Conservation (phyloP, 2,329 filamentous ascomycete genomes). For the Trichoderma koningii region DNA sequence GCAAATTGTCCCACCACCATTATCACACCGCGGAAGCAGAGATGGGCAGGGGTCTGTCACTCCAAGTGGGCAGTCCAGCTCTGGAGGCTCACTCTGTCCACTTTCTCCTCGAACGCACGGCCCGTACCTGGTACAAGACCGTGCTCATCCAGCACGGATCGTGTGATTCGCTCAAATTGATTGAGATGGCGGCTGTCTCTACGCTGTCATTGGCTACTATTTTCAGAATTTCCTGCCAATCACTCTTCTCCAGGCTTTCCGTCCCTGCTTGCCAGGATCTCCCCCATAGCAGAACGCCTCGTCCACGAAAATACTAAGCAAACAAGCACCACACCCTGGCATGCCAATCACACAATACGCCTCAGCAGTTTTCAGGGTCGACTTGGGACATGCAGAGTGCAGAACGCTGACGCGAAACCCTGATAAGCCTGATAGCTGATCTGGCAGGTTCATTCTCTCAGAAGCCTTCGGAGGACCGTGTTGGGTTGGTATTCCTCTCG, state of each 20-base stretch:
- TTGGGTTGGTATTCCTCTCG: neutral
- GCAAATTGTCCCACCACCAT: slow-evolving; percentile 26
- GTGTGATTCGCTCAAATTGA: slow-evolving; percentile 22
- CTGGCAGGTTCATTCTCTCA: neutral
- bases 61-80: slow-evolving; percentile 14
- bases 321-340: slow-evolving; percentile 12
- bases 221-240: slow-evolving; percentile 25
- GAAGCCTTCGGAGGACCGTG: neutral
- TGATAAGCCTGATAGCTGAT: neutral
- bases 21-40: slow-evolving; percentile 23
- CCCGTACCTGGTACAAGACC: neutral
- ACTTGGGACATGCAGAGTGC: neutral
- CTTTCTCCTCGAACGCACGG: slow-evolving; percentile 11
- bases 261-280: slow-evolving; percentile 22
- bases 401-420: neutral
- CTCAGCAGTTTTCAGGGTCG: neutral
- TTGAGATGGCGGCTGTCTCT: slow-evolving; percentile 18
- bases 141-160: neutral
- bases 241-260: slow-evolving; percentile 11
- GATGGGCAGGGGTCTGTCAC: neutral
- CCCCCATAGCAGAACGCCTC: slow-evolving; percentile 23
- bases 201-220: slow-evolving; percentile 18
- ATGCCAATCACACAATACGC: slow-evolving; percentile 11
- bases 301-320: slow-evolving; percentile 11
- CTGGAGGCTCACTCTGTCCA: slow-evolving; percentile 18